Percentiles rank a stretch among this genome's conserved stretches.
Evolutionary conservation across 768 basidiomycete species (phyloP).

Genomic region (Erythrobasidium yunnanense): DNA sequence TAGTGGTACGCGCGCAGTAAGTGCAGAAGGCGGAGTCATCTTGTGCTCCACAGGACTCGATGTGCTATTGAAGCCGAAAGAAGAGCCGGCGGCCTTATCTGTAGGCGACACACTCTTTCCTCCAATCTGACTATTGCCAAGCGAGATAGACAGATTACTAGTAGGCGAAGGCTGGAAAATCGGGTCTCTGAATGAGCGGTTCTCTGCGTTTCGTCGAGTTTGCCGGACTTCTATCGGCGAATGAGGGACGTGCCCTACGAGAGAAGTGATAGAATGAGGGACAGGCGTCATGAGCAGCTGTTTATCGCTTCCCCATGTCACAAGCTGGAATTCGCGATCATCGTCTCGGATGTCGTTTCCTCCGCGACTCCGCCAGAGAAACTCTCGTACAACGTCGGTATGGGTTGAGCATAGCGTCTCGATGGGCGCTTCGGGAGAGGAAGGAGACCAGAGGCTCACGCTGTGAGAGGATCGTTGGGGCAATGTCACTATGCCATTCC

Average conservation of each 20-base stretch:
- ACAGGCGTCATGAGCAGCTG: conserved; percentile 87
- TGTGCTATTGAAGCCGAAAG: background rate
- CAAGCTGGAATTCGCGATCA: conserved; percentile 52
- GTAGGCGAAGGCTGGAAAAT: background rate
- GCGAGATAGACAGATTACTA: too few species aligned
- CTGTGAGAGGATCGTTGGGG: conserved; percentile 77
- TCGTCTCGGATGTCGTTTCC: conserved; percentile 49
- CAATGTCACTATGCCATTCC: conserved; percentile 57
- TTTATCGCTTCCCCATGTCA: conserved; percentile 80
- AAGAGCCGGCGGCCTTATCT: background rate
- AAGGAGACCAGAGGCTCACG: conserved; percentile 67
- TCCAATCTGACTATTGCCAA: too few species aligned
- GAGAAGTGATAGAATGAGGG: conserved; percentile 52
- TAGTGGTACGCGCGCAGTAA: background rate
- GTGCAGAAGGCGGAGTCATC: conserved; percentile 1
- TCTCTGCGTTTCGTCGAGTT: conserved; percentile 40
- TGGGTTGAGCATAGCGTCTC: conserved; percentile 76
- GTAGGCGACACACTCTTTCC: too few species aligned
- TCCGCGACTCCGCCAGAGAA: conserved; percentile 72
- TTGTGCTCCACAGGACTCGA: background rate
- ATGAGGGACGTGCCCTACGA: conserved; percentile 42
- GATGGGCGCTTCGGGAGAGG: conserved; percentile 32
- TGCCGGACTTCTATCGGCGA: conserved; percentile 41
- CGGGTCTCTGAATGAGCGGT: conserved; percentile 39
- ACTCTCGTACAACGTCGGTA: conserved; percentile 84